A percentile compares a stretch with the other conserved stretches of the same genome.
Evolutionary conservation across 2,329 filamentous ascomycete species (phyloP).

Genomic region (Alternaria hordeiaustralica): DNA sequence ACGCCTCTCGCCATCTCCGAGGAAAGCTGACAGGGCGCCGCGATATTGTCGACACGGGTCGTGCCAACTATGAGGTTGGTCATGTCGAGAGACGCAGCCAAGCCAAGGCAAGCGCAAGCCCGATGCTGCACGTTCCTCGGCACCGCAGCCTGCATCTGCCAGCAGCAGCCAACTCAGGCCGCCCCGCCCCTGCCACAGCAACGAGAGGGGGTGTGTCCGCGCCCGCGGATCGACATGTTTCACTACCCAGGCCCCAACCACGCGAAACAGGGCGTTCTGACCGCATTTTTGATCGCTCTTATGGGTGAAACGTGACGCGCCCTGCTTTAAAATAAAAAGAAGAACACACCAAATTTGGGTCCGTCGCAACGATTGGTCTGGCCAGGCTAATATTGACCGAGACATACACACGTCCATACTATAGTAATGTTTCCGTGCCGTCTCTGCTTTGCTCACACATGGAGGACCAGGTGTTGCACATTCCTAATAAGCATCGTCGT

Average conservation of each 20-base stretch:
- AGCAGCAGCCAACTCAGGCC: neutral
- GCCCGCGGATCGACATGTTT: conserved; percentile 8
- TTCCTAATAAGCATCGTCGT: conserved; percentile 19
- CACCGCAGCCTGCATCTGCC: neutral
- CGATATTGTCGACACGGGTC: neutral
- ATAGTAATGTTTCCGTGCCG: neutral
- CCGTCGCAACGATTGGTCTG: neutral
- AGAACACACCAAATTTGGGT: neutral
- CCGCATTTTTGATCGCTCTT: neutral
- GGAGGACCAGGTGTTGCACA: neutral
- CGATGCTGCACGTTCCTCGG: neutral
- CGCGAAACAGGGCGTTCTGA: conserved; percentile 1
- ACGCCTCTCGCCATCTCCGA: neutral
- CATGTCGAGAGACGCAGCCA: neutral
- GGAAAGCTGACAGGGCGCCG: conserved; percentile 1
- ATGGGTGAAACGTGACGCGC: conserved; percentile 5
- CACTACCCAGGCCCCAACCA: neutral
- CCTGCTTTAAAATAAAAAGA: neutral
- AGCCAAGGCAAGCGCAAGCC: neutral
- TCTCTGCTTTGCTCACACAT: neutral
- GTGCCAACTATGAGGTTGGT: conserved; percentile 3
- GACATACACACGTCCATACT: neutral
- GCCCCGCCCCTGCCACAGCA: conserved; percentile 4
- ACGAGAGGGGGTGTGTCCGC: neutral
- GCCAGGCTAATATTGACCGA: conserved; percentile 2